These are phyloP conservation scores for Schizophyllum commune DNA, from an alignment of 1,284 basidiomycete species.

Conservation along the genomic window DNA sequence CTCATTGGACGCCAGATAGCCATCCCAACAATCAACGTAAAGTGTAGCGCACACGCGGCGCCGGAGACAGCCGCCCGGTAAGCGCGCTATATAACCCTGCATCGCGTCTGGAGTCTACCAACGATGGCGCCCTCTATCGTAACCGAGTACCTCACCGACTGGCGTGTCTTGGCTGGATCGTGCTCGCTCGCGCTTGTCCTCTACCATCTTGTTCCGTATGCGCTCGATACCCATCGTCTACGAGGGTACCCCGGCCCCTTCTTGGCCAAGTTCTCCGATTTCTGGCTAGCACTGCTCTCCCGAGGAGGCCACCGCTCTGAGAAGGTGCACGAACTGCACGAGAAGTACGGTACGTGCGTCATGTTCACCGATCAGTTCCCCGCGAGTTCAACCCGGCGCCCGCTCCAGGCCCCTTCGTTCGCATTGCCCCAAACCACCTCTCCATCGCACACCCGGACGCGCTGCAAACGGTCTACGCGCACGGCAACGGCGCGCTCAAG, in stretches of 20 bases:
- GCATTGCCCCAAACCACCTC: slow-evolving; percentile 82
- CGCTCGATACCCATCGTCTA: slow-evolving; percentile 51
- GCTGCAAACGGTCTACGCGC: slow-evolving; percentile 67
- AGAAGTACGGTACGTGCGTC: slow-evolving; percentile 56
- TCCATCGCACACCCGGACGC: slow-evolving; percentile 78
- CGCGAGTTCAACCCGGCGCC: not conserved
- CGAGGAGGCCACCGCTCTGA: slow-evolving; percentile 71
- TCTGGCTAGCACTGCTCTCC: slow-evolving; percentile 67
- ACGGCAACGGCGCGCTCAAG: slow-evolving; percentile 75
- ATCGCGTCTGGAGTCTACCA: not conserved
- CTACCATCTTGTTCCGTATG: slow-evolving; percentile 48
- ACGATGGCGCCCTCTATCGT: not conserved
- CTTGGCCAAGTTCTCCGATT: slow-evolving; percentile 67
- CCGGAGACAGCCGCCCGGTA: not conserved
- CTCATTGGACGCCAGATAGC: not conserved
- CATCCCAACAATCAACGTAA: not conserved
- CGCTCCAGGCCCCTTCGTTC: slow-evolving; percentile 66
- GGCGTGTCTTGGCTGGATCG: not conserved
- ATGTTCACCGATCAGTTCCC: slow-evolving; percentile 1
- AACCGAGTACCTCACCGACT: not conserved
- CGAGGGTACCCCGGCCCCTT: slow-evolving; percentile 68
- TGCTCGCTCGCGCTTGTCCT: slow-evolving; percentile 26
- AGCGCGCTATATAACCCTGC: not conserved
- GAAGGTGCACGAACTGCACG: slow-evolving; percentile 69
- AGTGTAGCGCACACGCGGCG: not conserved